phyloP scores from a whole-genome alignment of 1,284 basidiomycete species.

The Ustilago nuda region DNA sequence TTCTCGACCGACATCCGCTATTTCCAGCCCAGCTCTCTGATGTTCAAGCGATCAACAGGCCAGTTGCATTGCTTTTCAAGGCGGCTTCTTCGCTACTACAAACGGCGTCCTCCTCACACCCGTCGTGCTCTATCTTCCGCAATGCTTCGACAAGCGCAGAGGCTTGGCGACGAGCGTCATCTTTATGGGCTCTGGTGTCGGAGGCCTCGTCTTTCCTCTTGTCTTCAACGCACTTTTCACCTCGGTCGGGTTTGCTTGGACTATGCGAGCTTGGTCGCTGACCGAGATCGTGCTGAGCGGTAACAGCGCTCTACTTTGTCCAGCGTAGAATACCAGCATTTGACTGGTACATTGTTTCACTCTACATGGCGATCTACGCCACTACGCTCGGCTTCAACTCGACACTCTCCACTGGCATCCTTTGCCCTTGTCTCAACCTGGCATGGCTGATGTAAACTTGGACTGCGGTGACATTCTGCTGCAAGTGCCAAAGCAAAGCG shows the following conservation, averaged over 20 bases:
- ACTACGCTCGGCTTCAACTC: constrained; percentile 46
- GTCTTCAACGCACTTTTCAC: constrained; percentile 38
- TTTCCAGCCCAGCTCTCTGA: not conserved
- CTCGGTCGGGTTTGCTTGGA: constrained; percentile 51
- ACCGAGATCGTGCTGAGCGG: constrained; percentile 37
- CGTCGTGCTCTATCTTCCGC: constrained; percentile 51
- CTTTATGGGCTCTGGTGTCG: constrained; percentile 47
- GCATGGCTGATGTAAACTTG: too few species aligned
- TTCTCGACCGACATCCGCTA: not conserved
- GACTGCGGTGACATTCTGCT: too few species aligned
- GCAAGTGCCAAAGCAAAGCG: too few species aligned
- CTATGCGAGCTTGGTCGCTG: constrained; percentile 46
- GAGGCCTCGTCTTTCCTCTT: constrained; percentile 53
- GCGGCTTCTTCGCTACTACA: constrained; percentile 43
- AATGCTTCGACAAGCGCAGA: constrained; percentile 56
- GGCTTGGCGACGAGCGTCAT: constrained; percentile 52
- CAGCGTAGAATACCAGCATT: constrained; percentile 32
- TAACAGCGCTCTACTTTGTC: constrained; percentile 27
- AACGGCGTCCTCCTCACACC: constrained; percentile 46
- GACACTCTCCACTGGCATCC: constrained; percentile 47
- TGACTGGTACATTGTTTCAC: constrained; percentile 53
- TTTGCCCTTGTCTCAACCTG: constrained; percentile 2
- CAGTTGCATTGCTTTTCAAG: constrained; percentile 44
- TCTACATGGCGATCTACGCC: constrained; percentile 53
- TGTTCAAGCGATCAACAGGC: not conserved